Percentiles rank a stretch among this genome's conserved stretches.
Evolutionary conservation across 441 rosid genomes (phyloP).

Genomic region (Caryocar brasiliense): DNA sequence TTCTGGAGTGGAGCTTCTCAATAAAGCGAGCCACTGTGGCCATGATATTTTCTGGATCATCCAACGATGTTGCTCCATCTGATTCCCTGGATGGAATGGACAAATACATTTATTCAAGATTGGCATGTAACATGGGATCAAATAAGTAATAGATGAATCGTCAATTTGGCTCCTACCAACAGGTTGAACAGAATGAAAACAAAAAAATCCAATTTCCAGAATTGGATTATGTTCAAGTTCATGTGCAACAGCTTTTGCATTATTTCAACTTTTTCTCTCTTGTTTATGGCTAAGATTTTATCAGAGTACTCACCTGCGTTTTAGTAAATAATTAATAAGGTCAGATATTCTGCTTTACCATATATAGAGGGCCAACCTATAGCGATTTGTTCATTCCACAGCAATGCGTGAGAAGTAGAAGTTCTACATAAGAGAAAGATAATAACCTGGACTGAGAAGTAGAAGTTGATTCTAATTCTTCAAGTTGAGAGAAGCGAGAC

Average conservation of each 20-base stretch:
- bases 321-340: no score
- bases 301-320: no score
- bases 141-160: background rate
- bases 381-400: no score
- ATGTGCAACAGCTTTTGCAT: no score
- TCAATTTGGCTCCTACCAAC: background rate
- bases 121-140: background rate
- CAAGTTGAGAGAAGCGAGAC: conserved; percentile 38
- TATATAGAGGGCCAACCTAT: no score
- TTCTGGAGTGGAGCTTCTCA: conserved; percentile 67
- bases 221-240: no score
- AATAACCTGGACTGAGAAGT: conserved; percentile 29
- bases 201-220: no score
- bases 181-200: background rate
- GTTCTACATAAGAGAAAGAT: background rate
- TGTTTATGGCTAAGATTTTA: no score
- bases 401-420: no score
- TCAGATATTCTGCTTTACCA: no score
- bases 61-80: conserved; percentile 38
- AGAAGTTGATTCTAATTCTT: conserved; percentile 23
- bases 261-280: no score
- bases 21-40: conserved; percentile 57
- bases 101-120: background rate
- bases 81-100: conserved; percentile 32
- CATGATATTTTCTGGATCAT: conserved; percentile 49